These are phyloP conservation scores for Waltergamsia citrina DNA, from an alignment of 2,329 filamentous ascomycete genomes.

Conservation along the genomic window DNA sequence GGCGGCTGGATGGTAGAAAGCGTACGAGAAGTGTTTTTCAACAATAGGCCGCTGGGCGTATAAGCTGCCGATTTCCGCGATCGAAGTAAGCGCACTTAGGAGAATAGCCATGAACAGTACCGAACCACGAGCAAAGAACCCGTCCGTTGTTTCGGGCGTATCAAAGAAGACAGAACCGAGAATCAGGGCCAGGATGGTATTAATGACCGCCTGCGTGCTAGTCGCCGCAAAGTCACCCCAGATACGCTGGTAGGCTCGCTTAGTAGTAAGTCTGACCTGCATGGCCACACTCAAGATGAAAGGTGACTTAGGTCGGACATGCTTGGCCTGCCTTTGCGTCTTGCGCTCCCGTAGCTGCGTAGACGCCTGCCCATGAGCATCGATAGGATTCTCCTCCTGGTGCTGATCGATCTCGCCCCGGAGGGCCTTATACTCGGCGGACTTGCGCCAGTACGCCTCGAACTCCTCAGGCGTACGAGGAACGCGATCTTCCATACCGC, in stretches of 20 bases:
- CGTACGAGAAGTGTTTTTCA: slow-evolving; percentile 37
- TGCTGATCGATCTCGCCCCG: slow-evolving; percentile 39
- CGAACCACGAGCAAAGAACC: slow-evolving; percentile 44
- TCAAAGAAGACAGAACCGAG: slow-evolving; percentile 52
- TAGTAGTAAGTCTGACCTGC: slow-evolving; percentile 42
- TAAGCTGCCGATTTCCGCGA: slow-evolving; percentile 40
- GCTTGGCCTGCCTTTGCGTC: slow-evolving; percentile 39
- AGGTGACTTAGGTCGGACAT: slow-evolving; percentile 42
- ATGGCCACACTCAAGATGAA: slow-evolving; percentile 46
- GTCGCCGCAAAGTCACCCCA: slow-evolving; percentile 41
- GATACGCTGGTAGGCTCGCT: slow-evolving; percentile 40
- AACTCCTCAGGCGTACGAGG: slow-evolving; percentile 65
- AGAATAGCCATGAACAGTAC: slow-evolving; percentile 52
- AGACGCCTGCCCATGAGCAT: slow-evolving; percentile 24
- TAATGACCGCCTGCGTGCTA: slow-evolving; percentile 30
- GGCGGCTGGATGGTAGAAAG: slow-evolving; percentile 40
- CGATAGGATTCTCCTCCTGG: slow-evolving; percentile 25
- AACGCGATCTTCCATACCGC: slow-evolving; percentile 50
- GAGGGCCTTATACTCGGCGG: slow-evolving; percentile 30
- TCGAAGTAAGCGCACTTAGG: slow-evolving; percentile 47
- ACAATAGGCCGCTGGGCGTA: slow-evolving; percentile 37
- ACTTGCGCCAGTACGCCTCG: slow-evolving; percentile 36
- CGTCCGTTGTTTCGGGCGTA: slow-evolving; percentile 34
- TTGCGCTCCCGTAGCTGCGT: slow-evolving; percentile 37
- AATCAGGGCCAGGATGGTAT: slow-evolving; percentile 49